Evolutionary conservation across 2,329 filamentous ascomycete genomes (phyloP).

Genomic region (Neurospora crassa): DNA sequence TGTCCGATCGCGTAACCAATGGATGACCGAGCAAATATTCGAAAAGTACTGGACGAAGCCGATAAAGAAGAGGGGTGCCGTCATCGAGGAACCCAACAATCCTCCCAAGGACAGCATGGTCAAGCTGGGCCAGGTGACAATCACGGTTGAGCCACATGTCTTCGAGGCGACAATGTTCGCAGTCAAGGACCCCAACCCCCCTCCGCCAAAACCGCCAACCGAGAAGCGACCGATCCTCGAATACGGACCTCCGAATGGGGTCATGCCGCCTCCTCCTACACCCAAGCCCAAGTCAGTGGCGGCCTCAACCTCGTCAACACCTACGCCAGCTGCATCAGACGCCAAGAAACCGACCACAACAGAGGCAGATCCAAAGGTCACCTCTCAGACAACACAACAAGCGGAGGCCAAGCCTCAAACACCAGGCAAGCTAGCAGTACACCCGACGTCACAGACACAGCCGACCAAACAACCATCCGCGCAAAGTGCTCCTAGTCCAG

Average conservation of each 20-base stretch:
- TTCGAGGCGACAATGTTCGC: constrained; percentile 67
- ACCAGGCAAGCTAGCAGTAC: constrained; percentile 2
- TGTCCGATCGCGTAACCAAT: constrained; percentile 61
- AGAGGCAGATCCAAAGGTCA: constrained; percentile 1
- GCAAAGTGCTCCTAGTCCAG: constrained; percentile 1
- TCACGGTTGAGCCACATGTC: constrained; percentile 71
- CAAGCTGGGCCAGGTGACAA: constrained; percentile 62
- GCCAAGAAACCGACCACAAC: constrained; percentile 9
- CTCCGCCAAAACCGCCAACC: constrained; percentile 27
- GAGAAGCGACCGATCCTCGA: constrained; percentile 49
- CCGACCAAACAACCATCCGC: constrained; percentile 6
- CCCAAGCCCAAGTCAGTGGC: constrained; percentile 23
- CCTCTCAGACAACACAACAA: constrained; percentile 10
- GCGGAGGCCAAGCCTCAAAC: constrained; percentile 1
- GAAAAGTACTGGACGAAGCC: constrained; percentile 73
- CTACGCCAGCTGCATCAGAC: constrained; percentile 15
- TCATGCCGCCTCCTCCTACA: constrained; percentile 45
- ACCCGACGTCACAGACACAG: constrained; percentile 7
- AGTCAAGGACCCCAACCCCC: constrained; percentile 54
- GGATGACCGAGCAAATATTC: constrained; percentile 63
- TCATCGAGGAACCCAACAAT: constrained; percentile 55
- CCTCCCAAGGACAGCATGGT: constrained; percentile 62
- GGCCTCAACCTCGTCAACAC: constrained; percentile 14
- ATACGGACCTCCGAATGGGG: constrained; percentile 54
- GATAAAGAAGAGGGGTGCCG: constrained; percentile 54